Percentiles rank a stretch among this genome's conserved stretches.
Evolutionary conservation across 2,329 filamentous ascomycete genomes (phyloP).

Genomic region (Fusarium poae): DNA sequence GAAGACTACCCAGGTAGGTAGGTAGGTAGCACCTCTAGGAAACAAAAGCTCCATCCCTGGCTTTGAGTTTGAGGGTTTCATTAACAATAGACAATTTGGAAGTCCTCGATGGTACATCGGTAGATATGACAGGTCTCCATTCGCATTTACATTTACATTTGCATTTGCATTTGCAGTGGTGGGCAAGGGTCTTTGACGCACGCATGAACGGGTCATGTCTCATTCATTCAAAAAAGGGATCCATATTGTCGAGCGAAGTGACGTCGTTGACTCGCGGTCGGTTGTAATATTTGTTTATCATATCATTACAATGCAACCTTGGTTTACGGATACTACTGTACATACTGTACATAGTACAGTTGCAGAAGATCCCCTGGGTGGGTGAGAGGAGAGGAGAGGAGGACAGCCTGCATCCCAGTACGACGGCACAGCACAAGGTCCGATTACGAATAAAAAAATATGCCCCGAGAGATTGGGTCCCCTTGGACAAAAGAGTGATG

Average conservation of each 20-base stretch:
- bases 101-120: background rate
- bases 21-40: background rate
- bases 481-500: constrained; percentile 27
- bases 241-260: constrained; percentile 32
- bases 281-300: constrained; percentile 10
- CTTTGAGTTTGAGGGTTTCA: background rate
- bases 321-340: background rate
- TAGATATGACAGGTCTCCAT: background rate
- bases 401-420: background rate
- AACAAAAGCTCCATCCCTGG: background rate
- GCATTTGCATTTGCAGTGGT: background rate
- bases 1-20: background rate
- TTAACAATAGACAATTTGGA: background rate
- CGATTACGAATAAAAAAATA: constrained; percentile 7
- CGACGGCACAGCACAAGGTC: constrained; percentile 5
- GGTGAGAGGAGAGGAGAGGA: too few species aligned
- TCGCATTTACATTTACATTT: background rate
- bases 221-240: constrained; percentile 8
- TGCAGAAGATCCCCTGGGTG: constrained; percentile 5
- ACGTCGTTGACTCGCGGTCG: constrained; percentile 35
- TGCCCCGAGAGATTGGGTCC: constrained; percentile 28
- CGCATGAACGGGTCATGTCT: constrained; percentile 27
- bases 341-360: background rate
- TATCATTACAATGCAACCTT: constrained; percentile 9
- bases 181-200: constrained; percentile 16